A percentile compares a stretch with the other conserved stretches of the same genome.
These are phyloP conservation scores for Fusarium tanahbumbuense DNA, from an alignment of 2,329 filamentous ascomycete species.

Conservation along the genomic window DNA sequence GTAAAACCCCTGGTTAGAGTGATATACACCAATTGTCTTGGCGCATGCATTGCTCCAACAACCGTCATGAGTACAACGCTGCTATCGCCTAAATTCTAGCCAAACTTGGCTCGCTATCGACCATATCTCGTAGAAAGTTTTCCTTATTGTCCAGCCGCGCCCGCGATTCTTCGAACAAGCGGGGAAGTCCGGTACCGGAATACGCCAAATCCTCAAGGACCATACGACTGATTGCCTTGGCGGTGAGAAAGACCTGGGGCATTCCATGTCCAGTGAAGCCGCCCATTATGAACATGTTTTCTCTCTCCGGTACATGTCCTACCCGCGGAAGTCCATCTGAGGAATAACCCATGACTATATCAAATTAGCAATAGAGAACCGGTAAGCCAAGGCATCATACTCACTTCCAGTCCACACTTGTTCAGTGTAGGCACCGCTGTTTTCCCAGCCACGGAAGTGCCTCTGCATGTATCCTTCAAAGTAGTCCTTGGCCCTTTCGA, in stretches of 20 bases:
- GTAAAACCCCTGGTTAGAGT: too few relatives aligned
- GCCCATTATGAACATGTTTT: slow-evolving; percentile 56
- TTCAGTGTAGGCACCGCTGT: slow-evolving; percentile 45
- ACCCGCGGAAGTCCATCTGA: neutral
- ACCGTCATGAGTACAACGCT: too few relatives aligned
- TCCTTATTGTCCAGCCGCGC: neutral
- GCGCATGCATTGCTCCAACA: too few relatives aligned
- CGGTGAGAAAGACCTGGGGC: slow-evolving; percentile 57
- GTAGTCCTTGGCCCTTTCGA: slow-evolving; percentile 56
- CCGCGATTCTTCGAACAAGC: neutral
- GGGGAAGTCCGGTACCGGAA: neutral
- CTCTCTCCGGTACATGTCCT: neutral
- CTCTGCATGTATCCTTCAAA: slow-evolving; percentile 62
- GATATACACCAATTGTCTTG: too few relatives aligned
- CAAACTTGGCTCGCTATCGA: too few relatives aligned
- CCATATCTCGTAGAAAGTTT: too few relatives aligned
- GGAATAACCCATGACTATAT: neutral
- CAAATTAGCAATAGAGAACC: accelerated
- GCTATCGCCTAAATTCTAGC: too few relatives aligned
- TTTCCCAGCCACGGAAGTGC: slow-evolving; percentile 62
- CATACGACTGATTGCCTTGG: neutral
- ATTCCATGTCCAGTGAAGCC: slow-evolving; percentile 66
- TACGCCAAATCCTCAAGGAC: neutral
- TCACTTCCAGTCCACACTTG: slow-evolving; percentile 12
- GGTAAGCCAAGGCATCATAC: neutral